Evolutionary conservation across 2,329 filamentous ascomycete species (phyloP).

Genomic region (Colletotrichum agaves): DNA sequence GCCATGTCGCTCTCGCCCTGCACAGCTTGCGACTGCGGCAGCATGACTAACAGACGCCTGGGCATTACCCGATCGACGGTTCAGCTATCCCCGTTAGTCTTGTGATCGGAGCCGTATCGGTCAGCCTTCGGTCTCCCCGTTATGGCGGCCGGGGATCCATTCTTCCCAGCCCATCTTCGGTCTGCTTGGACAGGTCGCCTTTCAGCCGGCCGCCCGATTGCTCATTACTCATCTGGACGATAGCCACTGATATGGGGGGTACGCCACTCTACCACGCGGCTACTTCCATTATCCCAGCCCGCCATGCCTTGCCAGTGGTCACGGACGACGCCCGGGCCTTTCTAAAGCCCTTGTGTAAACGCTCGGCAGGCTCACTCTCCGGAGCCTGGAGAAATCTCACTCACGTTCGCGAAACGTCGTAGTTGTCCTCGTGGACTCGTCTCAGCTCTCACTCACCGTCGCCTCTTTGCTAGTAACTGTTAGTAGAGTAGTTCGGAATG

Average conservation of each 20-base stretch:
- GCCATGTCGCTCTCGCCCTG: conserved; percentile 24
- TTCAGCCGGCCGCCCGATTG: conserved; percentile 9
- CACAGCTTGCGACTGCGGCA: conserved; percentile 14
- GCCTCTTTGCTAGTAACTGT: conserved; percentile 22
- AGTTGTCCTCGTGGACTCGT: conserved; percentile 36
- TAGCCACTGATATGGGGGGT: conserved; percentile 10
- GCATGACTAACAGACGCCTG: conserved; percentile 25
- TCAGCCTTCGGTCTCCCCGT: conserved; percentile 33
- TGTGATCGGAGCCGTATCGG: conserved; percentile 34
- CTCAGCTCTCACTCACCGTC: conserved; percentile 36
- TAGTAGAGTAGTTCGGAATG: conserved; percentile 18
- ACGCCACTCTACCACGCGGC: conserved; percentile 22
- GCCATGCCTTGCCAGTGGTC: conserved; percentile 16
- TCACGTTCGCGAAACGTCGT: conserved; percentile 19
- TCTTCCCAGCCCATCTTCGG: conserved; percentile 7
- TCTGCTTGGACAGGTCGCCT: conserved; percentile 29
- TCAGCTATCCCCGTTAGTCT: conserved; percentile 19
- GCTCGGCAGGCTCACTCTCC: background rate
- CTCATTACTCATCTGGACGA: conserved; percentile 15
- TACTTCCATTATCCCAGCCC: conserved; percentile 32
- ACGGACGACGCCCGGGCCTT: conserved; percentile 33
- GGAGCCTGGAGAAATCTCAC: conserved; percentile 17
- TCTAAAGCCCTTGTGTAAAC: conserved; percentile 9
- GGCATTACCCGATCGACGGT: conserved; percentile 17
- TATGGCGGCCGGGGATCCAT: conserved; percentile 18